Percentiles rank a stretch among this genome's conserved stretches.
Conservation (phyloP, 2,329 filamentous ascomycete species). For the Cercospora zeae-maydis region DNA sequence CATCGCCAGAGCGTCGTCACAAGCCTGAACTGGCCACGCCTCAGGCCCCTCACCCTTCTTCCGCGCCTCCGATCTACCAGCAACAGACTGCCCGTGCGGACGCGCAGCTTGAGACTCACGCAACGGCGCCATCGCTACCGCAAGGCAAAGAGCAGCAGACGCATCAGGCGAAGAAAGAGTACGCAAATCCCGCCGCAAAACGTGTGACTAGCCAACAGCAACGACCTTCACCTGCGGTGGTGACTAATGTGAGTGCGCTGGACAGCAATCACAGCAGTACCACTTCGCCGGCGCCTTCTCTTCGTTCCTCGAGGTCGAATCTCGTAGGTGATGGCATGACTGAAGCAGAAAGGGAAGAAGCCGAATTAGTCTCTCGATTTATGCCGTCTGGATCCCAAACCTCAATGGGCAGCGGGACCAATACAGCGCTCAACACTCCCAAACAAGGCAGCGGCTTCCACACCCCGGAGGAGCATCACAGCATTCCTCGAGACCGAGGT, state of each 20-base stretch:
- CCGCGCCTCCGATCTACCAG: constrained; percentile 11
- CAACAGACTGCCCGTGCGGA: constrained; percentile 8
- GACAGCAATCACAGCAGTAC: constrained; percentile 31
- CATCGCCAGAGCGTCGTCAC: not conserved
- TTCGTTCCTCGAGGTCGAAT: constrained; percentile 28
- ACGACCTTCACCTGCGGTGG: constrained; percentile 30
- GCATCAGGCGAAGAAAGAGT: constrained; percentile 14
- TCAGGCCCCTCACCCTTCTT: constrained; percentile 1
- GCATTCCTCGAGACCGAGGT: constrained; percentile 17
- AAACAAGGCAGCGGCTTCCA: constrained; percentile 30
- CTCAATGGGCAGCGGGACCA: constrained; percentile 29
- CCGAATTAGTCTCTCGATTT: constrained; percentile 36
- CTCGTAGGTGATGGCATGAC: constrained; percentile 18
- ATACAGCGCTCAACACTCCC: constrained; percentile 31
- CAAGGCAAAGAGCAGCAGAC: constrained; percentile 19
- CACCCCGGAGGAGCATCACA: constrained; percentile 29
- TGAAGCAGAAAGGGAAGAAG: constrained; percentile 21
- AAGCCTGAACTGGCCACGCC: not conserved
- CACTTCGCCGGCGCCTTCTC: constrained; percentile 31
- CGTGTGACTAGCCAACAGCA: constrained; percentile 28
- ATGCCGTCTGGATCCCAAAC: constrained; percentile 33
- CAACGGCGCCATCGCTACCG: constrained; percentile 16
- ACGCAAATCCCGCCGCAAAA: constrained; percentile 29
- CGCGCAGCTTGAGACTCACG: constrained; percentile 4
- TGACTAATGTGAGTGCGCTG: constrained; percentile 34